A percentile compares a stretch with the other conserved stretches of the same genome.
Evolutionary conservation across 495 filamentous ascomycete genomes (phyloP).

Genomic region (Penicillium coprophilum): DNA sequence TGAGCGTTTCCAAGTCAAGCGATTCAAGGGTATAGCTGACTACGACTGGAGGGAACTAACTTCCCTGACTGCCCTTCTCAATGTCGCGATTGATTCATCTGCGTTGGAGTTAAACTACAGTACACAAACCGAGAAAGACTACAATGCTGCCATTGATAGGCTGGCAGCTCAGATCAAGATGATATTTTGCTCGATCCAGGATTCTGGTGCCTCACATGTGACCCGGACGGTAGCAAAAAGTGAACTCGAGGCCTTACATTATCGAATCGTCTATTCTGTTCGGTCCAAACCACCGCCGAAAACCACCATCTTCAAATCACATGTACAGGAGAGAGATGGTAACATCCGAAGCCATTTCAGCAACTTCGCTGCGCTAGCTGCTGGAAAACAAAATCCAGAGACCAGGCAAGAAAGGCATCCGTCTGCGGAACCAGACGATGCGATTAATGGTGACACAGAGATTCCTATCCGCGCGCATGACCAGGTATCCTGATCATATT

Average conservation of each 20-base stretch:
- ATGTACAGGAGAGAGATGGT: constrained; percentile 22
- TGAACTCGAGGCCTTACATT: constrained; percentile 66
- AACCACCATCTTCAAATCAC: constrained; percentile 53
- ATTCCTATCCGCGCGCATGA: constrained; percentile 22
- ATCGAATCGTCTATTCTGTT: constrained; percentile 68
- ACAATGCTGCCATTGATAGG: constrained; percentile 67
- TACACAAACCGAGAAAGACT: constrained; percentile 48
- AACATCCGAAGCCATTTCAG: constrained; percentile 17
- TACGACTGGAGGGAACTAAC: constrained; percentile 69
- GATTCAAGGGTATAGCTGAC: constrained; percentile 31
- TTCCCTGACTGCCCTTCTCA: constrained; percentile 63
- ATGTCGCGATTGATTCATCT: constrained; percentile 71
- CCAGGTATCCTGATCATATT: background rate
- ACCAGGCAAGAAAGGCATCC: background rate
- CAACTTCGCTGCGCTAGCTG: constrained; percentile 1
- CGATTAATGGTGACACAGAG: background rate
- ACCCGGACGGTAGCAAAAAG: constrained; percentile 72
- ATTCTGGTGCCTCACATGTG: constrained; percentile 69
- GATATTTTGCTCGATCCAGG: constrained; percentile 69
- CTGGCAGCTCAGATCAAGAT: constrained; percentile 61
- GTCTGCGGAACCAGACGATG: background rate
- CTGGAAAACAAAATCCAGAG: background rate
- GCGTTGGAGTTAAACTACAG: constrained; percentile 30
- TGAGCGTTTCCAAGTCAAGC: constrained; percentile 48
- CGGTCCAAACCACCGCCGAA: constrained; percentile 63